phyloP scores from a whole-genome alignment of 768 basidiomycete genomes.

The Clavulina sp. region DNA sequence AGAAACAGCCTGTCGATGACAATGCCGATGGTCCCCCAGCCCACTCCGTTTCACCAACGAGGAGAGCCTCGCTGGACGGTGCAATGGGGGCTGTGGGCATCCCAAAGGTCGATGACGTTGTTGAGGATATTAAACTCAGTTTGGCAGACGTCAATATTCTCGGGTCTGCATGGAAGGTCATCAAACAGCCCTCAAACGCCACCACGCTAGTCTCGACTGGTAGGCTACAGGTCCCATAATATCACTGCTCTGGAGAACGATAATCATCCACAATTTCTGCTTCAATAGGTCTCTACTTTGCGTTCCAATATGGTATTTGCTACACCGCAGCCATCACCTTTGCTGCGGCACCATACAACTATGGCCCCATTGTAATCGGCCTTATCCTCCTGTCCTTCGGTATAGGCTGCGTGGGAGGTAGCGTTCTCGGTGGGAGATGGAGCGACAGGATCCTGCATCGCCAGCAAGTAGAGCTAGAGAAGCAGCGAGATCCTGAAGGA shows the following conservation, averaged over 20 bases:
- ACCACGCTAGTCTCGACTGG: constrained; percentile 48
- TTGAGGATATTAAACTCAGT: constrained; percentile 31
- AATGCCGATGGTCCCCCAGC: not conserved
- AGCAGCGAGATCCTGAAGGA: constrained; percentile 46
- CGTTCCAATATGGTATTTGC: constrained; percentile 47
- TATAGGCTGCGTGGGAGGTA: constrained; percentile 35
- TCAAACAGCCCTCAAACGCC: constrained; percentile 49
- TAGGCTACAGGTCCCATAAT: constrained; percentile 16
- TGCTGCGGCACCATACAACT: constrained; percentile 37
- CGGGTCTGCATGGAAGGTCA: constrained; percentile 37
- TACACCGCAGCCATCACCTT: constrained; percentile 66
- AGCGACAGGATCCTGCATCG: constrained; percentile 32
- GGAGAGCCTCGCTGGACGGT: too few relatives aligned
- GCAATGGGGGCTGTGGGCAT: too few relatives aligned
- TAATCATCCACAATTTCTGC: not conserved
- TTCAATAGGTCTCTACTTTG: constrained; percentile 45
- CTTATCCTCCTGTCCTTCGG: constrained; percentile 63
- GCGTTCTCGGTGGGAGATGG: constrained; percentile 39
- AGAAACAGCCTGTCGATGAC: too few relatives aligned
- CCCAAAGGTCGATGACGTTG: too few relatives aligned
- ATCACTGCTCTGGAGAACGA: not conserved
- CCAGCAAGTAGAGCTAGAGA: constrained; percentile 29
- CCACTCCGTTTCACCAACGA: too few relatives aligned
- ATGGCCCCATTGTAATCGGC: constrained; percentile 53
- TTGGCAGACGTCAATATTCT: constrained; percentile 62